phyloP scores from a whole-genome alignment of 441 rosid species.

The Euphorbia celastroides region DNA sequence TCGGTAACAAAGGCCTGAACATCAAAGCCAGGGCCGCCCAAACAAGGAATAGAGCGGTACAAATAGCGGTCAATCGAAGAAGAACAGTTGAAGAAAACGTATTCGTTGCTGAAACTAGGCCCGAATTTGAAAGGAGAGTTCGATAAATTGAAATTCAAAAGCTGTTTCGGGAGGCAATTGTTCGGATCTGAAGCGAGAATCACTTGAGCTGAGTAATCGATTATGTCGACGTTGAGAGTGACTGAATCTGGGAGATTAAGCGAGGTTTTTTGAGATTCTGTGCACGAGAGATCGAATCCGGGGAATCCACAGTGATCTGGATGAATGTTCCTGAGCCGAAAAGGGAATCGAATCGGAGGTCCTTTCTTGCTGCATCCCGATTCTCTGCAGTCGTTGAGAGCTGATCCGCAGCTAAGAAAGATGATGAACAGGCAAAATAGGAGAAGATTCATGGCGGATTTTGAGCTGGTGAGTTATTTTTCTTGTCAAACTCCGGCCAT shows the following conservation, averaged over 20 bases:
- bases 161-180: conserved; percentile 18
- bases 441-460: neutral
- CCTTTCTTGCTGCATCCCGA: conserved; percentile 16
- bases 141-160: conserved; percentile 8
- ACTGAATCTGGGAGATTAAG: conserved; percentile 24
- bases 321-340: conserved; percentile 21
- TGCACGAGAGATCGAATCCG: conserved; percentile 29
- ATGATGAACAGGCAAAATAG: neutral
- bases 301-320: conserved; percentile 28
- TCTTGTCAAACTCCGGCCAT: neutral
- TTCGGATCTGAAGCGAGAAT: conserved; percentile 16
- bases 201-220: conserved; percentile 20
- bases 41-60: conserved; percentile 14
- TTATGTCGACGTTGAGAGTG: conserved; percentile 14
- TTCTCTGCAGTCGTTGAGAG: conserved; percentile 4
- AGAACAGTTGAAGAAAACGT: conserved; percentile 7
- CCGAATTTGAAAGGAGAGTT: conserved; percentile 8
- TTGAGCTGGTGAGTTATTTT: neutral
- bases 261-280: conserved; percentile 15
- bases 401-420: neutral
- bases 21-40: conserved; percentile 11
- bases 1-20: conserved; percentile 1
- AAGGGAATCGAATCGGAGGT: conserved; percentile 31
- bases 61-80: conserved; percentile 6
- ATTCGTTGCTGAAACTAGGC: neutral